phyloP scores from a whole-genome alignment of 306 rosid species.

The Medicago arabica region DNA sequence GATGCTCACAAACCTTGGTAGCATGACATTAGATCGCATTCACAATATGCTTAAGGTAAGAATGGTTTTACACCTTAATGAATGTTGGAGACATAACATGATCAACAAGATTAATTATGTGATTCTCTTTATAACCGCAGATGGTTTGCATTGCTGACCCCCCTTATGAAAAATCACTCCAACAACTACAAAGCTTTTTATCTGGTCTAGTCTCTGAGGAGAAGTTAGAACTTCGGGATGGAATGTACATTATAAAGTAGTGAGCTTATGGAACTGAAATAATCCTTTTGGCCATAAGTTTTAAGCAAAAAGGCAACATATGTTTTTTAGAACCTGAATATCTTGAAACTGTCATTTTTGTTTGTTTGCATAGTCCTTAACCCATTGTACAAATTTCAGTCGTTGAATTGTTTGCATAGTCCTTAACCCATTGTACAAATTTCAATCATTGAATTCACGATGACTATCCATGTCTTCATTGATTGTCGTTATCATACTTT shows the following conservation, averaged over 20 bases:
- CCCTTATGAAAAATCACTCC: constrained; percentile 89
- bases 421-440: not conserved
- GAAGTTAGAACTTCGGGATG: constrained; percentile 84
- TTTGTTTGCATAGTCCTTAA: not conserved
- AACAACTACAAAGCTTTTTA: constrained; percentile 86
- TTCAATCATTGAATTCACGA: constrained; percentile 7
- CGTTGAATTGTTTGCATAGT: not conserved
- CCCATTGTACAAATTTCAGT: not conserved
- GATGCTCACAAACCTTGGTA: constrained; percentile 95
- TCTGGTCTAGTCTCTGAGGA: constrained; percentile 89
- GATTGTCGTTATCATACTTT: not conserved
- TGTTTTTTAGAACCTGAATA: constrained; percentile 2
- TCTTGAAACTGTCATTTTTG: constrained; percentile 5
- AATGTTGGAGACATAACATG: constrained; percentile 20
- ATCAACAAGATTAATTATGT: constrained; percentile 9
- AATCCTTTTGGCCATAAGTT: constrained; percentile 27
- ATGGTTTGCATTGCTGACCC: constrained; percentile 94
- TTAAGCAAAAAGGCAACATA: constrained; percentile 32
- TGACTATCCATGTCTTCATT: not conserved
- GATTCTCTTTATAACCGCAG: constrained; percentile 48
- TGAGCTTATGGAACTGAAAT: constrained; percentile 31
- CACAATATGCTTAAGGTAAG: constrained; percentile 95
- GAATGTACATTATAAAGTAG: constrained; percentile 72
- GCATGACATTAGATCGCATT: constrained; percentile 88
- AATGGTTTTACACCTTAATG: constrained; percentile 22